Evolutionary conservation across 2,329 filamentous ascomycete genomes (phyloP), one percentile per base, ranked within the genome.

Genomic region (Westerdykella aurantiaca): DNA sequence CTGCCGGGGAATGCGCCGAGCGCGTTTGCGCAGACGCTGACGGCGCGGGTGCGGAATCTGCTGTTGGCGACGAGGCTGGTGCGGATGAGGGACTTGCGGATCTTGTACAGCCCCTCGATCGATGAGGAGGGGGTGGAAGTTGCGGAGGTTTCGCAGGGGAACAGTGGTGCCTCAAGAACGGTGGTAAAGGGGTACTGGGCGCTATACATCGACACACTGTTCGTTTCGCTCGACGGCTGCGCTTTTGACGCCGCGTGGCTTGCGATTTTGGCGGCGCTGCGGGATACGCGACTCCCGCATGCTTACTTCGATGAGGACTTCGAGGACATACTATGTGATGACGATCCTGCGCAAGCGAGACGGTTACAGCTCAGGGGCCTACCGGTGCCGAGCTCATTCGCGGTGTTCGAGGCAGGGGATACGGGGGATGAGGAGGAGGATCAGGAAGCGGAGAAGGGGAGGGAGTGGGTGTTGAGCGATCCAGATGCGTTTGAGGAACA

Each of bases 121-220:
- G 66, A 69, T 41, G 66, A 66, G 22, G 63, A 72, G 25, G 72
- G 78, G 45, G 66, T 73, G 14, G 61, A 60, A 13, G 72, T 74
- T 13, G 72, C 76, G 17, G 72, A 74, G 10, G 17, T 16, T 9
- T 16, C 66, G 35, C 58, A 58, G 21, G 58, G 69, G 29, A 72
- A 77, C 48, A 63, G 71, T 34, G 59, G 73, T 2, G 57, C 67
- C 12, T 53, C 58, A 34, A 9, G 25, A 12, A 64, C 65, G 6
- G 75, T 81, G 49, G 68, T 91, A 10, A 91, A 86, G 63, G 93
- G 85, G 0, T 97, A 94, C 67, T 98, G 91, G 93, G 83, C 87
- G 9, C 80, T 98, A 16, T 96, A 95, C 68, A 86, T 98, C 52
- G 91, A 97, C 62, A 76, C 96, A n/a, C 79, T 96, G 61, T 93